phyloP scores from a whole-genome alignment of 2,329 filamentous ascomycete species.

The Sporothrix dimorphospora region DNA sequence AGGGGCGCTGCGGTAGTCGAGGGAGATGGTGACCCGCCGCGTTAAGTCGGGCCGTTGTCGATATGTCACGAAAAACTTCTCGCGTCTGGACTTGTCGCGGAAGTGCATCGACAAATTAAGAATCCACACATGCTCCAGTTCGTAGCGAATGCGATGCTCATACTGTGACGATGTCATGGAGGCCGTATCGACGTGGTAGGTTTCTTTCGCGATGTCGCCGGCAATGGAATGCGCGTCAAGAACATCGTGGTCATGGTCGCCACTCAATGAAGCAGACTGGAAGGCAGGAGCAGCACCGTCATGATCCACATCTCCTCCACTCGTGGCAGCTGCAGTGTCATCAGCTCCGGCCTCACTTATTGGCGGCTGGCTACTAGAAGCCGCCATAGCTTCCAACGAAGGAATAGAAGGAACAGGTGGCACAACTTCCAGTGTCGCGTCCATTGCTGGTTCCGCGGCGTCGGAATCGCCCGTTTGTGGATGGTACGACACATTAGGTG shows the following conservation, averaged over 20 bases:
- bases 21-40: constrained; percentile 87
- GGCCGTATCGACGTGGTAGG: constrained; percentile 45
- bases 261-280: neutral
- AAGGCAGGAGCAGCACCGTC: neutral
- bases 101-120: constrained; percentile 99
- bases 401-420: constrained; percentile 30
- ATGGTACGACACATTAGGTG: constrained; percentile 46
- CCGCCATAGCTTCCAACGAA: neutral
- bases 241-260: neutral
- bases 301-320: neutral
- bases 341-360: neutral
- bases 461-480: constrained; percentile 16
- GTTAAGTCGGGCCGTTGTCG: constrained; percentile 78
- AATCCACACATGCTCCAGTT: constrained; percentile 90
- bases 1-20: constrained; percentile 84
- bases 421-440: constrained; percentile 16
- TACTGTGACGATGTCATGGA: constrained; percentile 59
- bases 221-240: neutral
- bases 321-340: constrained; percentile 1
- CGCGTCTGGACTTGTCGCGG: constrained; percentile 84
- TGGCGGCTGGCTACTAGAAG: neutral
- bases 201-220: constrained; percentile 30
- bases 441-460: constrained; percentile 6
- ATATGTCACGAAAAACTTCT: constrained; percentile 98
- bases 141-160: constrained; percentile 70